Evolutionary conservation across 2,329 filamentous ascomycete species (phyloP).

Genomic region (Triangularia verruculosa): DNA sequence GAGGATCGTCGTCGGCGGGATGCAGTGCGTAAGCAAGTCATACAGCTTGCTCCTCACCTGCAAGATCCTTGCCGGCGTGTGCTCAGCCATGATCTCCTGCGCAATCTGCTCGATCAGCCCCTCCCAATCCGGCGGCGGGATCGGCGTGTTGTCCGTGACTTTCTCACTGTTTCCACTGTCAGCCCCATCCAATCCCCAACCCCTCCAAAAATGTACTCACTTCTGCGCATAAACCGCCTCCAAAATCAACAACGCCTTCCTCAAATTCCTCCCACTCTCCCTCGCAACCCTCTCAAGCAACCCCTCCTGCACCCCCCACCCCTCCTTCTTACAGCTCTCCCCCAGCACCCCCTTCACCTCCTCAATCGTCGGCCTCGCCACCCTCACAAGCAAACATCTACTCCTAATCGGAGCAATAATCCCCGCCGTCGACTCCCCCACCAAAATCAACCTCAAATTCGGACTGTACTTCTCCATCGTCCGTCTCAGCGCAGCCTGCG

Average conservation of each 20-base stretch:
- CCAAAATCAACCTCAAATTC: constrained; percentile 83
- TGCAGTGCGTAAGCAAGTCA: constrained; percentile 94
- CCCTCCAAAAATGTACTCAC: constrained; percentile 49
- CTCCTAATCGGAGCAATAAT: constrained; percentile 98
- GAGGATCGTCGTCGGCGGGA: constrained; percentile 88
- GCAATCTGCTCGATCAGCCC: constrained; percentile 84
- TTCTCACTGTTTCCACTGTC: constrained; percentile 66
- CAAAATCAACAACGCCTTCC: constrained; percentile 90
- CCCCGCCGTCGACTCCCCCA: constrained; percentile 95
- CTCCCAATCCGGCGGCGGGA: constrained; percentile 97
- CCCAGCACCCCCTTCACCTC: constrained; percentile 81
- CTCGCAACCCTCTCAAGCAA: constrained; percentile 82
- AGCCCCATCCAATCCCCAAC: constrained; percentile 8
- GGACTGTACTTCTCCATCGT: constrained; percentile 99
- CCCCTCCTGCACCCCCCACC: constrained; percentile 71
- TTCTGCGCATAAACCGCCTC: constrained; percentile 97
- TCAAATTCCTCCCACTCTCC: constrained; percentile 72
- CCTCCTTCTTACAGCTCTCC: constrained; percentile 70
- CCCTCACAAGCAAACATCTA: constrained; percentile 84
- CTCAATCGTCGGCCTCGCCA: constrained; percentile 80
- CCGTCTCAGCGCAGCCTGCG: constrained; percentile 86
- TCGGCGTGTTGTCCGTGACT: constrained; percentile 80
- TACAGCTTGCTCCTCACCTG: constrained; percentile 93
- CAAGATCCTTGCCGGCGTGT: constrained; percentile 84
- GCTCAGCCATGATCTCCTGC: constrained; percentile 89